Evolutionary conservation across 2,329 filamentous ascomycete genomes (phyloP).

Genomic region (Daldinia eschscholtzii): DNA sequence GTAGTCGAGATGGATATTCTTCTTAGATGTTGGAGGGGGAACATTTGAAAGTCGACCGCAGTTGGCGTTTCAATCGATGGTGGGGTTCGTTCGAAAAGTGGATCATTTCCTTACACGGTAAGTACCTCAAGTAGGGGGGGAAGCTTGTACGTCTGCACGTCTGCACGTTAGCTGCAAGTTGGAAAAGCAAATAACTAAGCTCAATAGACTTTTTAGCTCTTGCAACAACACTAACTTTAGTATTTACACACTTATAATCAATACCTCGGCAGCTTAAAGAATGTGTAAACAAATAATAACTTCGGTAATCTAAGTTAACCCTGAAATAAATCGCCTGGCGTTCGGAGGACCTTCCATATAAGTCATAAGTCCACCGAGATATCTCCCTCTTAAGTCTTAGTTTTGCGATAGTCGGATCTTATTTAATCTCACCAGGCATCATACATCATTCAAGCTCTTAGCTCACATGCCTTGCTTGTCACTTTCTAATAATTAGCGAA

Average conservation of each 20-base stretch:
- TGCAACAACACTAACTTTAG: not conserved
- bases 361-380: slow-evolving; percentile 19
- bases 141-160: not conserved
- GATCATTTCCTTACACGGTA: slow-evolving; percentile 21
- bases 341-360: slow-evolving; percentile 28
- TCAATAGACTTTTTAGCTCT: not conserved
- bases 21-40: slow-evolving; percentile 39
- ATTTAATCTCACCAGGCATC: not conserved
- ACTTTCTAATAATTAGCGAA: not conserved
- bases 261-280: not conserved
- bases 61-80: slow-evolving; percentile 31
- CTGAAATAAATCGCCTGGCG: not conserved
- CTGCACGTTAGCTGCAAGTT: slow-evolving; percentile 14
- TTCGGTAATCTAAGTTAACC: not conserved
- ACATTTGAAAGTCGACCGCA: slow-evolving; percentile 30
- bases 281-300: not conserved
- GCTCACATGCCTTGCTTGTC: not conserved
- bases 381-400: slow-evolving; percentile 13
- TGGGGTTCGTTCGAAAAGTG: slow-evolving; percentile 32
- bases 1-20: slow-evolving; percentile 22
- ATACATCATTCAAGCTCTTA: not conserved
- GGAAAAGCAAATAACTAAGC: not conserved
- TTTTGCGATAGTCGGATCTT: not conserved
- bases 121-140: slow-evolving; percentile 11
- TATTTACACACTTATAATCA: not conserved